phyloP scores from a whole-genome alignment of 257 asterid genomes.

The Nicotiana tabacum region DNA sequence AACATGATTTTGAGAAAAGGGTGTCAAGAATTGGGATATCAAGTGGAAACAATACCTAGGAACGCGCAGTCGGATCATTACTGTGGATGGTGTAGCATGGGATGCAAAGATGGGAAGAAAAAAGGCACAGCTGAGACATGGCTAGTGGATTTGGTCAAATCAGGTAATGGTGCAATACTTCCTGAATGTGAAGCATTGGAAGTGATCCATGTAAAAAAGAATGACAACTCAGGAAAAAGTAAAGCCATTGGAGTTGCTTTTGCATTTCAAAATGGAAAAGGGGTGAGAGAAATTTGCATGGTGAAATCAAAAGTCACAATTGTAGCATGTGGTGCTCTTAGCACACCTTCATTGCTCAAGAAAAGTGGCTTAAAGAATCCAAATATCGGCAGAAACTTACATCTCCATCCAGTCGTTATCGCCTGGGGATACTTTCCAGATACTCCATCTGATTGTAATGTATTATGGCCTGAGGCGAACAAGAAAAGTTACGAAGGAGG shows the following conservation, averaged over 20 bases:
- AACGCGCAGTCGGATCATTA: slow-evolving; percentile 65
- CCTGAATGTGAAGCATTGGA: slow-evolving; percentile 55
- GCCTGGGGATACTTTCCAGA: slow-evolving; percentile 80
- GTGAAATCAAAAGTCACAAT: slow-evolving; percentile 55
- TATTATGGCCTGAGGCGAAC: slow-evolving; percentile 50
- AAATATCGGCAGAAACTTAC: slow-evolving; percentile 62
- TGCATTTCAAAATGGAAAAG: slow-evolving; percentile 24
- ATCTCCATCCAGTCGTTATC: slow-evolving; percentile 69
- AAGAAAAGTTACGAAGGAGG: slow-evolving; percentile 68
- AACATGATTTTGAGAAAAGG: slow-evolving; percentile 73
- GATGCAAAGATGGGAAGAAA: slow-evolving; percentile 70
- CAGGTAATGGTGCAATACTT: slow-evolving; percentile 58
- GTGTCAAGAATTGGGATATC: slow-evolving; percentile 59
- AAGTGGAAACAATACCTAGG: slow-evolving; percentile 47
- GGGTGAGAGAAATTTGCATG: slow-evolving; percentile 33
- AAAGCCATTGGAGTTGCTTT: slow-evolving; percentile 55
- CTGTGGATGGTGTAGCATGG: slow-evolving; percentile 79
- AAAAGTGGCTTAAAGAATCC: slow-evolving; percentile 67
- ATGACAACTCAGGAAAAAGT: slow-evolving; percentile 2
- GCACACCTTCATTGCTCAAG: slow-evolving; percentile 58
- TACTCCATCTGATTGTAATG: background rate
- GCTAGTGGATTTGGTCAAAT: slow-evolving; percentile 63
- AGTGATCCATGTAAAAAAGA: slow-evolving; percentile 27
- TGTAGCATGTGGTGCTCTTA: slow-evolving; percentile 72
- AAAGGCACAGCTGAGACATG: slow-evolving; percentile 69